Evolutionary conservation across 148 eudicot species (phyloP), one percentile per base, ranked within the genome.

Genomic region (Polygonum aviculare): DNA sequence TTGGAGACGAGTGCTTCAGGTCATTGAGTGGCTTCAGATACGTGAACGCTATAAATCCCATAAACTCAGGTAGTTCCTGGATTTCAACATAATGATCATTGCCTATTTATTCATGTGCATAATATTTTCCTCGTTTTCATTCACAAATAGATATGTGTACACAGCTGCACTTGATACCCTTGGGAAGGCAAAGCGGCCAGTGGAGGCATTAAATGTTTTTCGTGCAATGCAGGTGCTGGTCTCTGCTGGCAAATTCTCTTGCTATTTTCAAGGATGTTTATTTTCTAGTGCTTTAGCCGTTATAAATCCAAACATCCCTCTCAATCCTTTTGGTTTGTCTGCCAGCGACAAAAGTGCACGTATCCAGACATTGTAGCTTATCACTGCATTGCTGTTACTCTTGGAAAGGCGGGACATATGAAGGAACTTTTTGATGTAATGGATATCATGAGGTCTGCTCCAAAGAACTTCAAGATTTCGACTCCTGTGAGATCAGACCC

Each of bases 391-490:
- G 93, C 96, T 82, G 91, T 94, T 76, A 94, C 91, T 78, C 98
- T 94, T 82, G 98, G 98, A 80, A 96, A 92, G 90, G 97, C 96
- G 36, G 98, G 98, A 73, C 84, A 94, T 84, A 82, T 94, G 88
- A 94, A 83, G 84, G 98, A 94, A 80, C 82, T 94, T 4, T 94
- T 94, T 86, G 92, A 90, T 73, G 92, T 92, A 74, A 92, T 94
- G 69, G 98, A 94, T 85, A 82, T 80, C 84, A 92, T 94, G 97
- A 85, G 85, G 78, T 90, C 89, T 77, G 85, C 83, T 78, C 98
- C 98, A 77, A 81, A 82, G 80, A 92, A 90, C 80, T 83, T 94
- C 52, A 85, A 84, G 55, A 75, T 77, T 71, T 85, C 85, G 55
- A 55, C 74, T 75, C 78, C 82, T 57, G 92, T 82, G 75, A 90